Evolutionary conservation across 345 rosid genomes (phyloP).

Genomic region (Schrenkiella parvula): DNA sequence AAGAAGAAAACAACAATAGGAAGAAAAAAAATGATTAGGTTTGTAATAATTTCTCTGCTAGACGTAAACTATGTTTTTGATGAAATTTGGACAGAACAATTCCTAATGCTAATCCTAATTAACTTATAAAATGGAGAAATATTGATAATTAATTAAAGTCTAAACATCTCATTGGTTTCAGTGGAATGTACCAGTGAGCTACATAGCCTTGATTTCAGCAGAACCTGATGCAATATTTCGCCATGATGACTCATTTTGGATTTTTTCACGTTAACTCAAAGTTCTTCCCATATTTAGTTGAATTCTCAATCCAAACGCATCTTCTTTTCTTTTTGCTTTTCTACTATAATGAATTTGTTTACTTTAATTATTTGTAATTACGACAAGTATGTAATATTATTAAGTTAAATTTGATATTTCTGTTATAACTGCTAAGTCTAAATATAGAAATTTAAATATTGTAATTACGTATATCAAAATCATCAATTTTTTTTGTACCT

Average conservation of each 20-base stretch:
- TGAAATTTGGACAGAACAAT: neutral
- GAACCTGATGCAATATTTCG: neutral
- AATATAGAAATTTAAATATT: neutral
- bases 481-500: no score
- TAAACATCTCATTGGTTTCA: conserved; percentile 1
- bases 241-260: neutral
- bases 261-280: neutral
- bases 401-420: neutral
- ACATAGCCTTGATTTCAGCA: neutral
- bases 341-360: neutral
- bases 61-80: conserved; percentile 7
- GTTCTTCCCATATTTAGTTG: neutral
- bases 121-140: neutral
- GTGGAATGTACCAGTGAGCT: neutral
- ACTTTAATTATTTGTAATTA: neutral
- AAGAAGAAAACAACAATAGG: conserved; percentile 6
- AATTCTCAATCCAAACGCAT: neutral
- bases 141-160: neutral
- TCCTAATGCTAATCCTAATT: neutral
- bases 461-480: neutral
- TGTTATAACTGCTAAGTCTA: no score
- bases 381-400: neutral
- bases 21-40: neutral
- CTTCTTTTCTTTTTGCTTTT: neutral
- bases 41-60: neutral